Evolutionary conservation across 345 rosid species (phyloP).

Genomic region (Clausena lansium): DNA sequence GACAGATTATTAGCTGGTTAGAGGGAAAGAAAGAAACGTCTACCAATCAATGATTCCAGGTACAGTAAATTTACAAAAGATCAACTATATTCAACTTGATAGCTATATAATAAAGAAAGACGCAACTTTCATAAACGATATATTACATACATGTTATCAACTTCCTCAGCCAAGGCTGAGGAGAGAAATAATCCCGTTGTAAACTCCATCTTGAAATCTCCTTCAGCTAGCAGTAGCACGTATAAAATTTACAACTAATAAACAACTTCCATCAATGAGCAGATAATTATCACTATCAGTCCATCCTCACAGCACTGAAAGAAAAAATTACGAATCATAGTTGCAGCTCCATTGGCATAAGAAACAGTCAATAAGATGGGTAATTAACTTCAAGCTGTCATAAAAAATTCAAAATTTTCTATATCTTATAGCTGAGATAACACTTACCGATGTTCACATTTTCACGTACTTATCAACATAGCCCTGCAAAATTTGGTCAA

Average conservation of each 20-base stretch:
- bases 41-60: background rate
- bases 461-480: conserved; percentile 82
- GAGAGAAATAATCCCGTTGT: background rate
- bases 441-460: conserved; percentile 36
- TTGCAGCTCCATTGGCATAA: conserved; percentile 1
- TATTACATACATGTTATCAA: conserved; percentile 25
- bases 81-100: background rate
- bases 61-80: conserved; percentile 10
- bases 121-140: background rate
- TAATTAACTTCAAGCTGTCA: background rate
- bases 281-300: background rate
- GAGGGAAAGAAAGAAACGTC: background rate
- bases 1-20: background rate
- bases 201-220: conserved; percentile 13
- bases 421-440: background rate
- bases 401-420: background rate
- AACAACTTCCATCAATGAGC: conserved; percentile 12
- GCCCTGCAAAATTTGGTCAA: conserved; percentile 50
- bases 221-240: conserved; percentile 7
- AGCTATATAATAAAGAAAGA: background rate
- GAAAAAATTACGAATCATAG: background rate
- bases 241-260: conserved; percentile 5
- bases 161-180: conserved; percentile 15
- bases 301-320: background rate
- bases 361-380: background rate